Percentiles rank a stretch among this genome's conserved stretches.
Conservation (phyloP, 2,329 filamentous ascomycete species). For the Cladosporium halotolerans region DNA sequence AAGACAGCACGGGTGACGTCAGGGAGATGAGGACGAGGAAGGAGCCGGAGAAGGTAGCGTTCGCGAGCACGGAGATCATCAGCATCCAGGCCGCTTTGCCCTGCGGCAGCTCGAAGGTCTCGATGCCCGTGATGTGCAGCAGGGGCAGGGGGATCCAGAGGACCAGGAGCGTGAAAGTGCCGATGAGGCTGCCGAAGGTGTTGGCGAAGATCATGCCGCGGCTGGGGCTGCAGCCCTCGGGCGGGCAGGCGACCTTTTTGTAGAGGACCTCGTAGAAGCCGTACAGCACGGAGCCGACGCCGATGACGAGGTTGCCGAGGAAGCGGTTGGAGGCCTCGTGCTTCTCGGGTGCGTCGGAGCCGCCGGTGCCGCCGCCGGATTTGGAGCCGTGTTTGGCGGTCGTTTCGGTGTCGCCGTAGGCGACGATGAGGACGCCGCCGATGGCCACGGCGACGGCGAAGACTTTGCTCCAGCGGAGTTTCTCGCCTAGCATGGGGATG, state of each 20-base stretch:
- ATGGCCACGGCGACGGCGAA: conserved; percentile 83
- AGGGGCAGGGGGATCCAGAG: conserved; percentile 90
- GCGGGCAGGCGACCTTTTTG: conserved; percentile 87
- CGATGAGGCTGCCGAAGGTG: conserved; percentile 81
- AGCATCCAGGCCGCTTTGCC: conserved; percentile 76
- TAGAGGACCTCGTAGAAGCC: conserved; percentile 97
- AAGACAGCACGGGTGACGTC: conserved; percentile 78
- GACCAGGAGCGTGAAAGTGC: conserved; percentile 74
- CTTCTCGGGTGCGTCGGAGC: conserved; percentile 37
- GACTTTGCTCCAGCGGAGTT: conserved; percentile 75
- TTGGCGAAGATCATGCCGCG: conserved; percentile 96
- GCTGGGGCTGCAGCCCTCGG: conserved; percentile 75
- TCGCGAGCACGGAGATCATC: conserved; percentile 71
- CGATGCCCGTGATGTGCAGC: conserved; percentile 69
- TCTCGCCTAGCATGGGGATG: conserved; percentile 81
- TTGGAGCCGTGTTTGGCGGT: conserved; percentile 48
- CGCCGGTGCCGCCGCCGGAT: conserved; percentile 49
- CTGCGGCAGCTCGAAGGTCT: conserved; percentile 74
- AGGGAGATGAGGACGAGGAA: conserved; percentile 91
- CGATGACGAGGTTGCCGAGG: conserved; percentile 86
- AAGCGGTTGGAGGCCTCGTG: conserved; percentile 61
- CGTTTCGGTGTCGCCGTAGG: conserved; percentile 67
- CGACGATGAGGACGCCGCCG: conserved; percentile 83
- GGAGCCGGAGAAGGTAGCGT: conserved; percentile 85
- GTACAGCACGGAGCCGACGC: conserved; percentile 83